Base-by-base conservation (phyloP, 139 green algal species). In the Micromonas commoda region DNA sequence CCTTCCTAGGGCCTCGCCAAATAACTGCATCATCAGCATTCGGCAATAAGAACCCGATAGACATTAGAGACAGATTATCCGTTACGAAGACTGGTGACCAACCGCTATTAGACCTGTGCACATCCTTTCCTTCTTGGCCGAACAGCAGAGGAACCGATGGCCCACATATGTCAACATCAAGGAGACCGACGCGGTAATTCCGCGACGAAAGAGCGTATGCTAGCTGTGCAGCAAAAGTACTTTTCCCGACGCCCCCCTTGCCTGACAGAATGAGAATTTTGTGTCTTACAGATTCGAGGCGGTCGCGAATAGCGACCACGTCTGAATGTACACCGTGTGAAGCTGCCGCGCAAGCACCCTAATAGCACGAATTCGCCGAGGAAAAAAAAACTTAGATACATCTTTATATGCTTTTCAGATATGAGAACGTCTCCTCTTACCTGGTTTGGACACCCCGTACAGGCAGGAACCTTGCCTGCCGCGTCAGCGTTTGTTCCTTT, bases 151-250 rank as follows among this genome's bases (percentile, higher is more conserved):
- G 95, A 9, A 96, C 78, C 3, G 89, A 96, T 9, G 95, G 95
- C 0, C 95, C 95, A 80, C 94, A 99, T 76, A 99, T 98, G 83
- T 99, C 95, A 28, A 98, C 93, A 81, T 99, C 95, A 69, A 98
- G 74, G 52, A 99, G 82, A 0, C 95, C 95, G 19, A 98, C 93
- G 84, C 96, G 34, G 78, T 82, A 81, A 0, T 88, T 90, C 5
- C 82, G 54, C 0, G 67, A 72, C 13, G 94, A 92, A 33, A 98
- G 85, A 0, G 89, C 87, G 51, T 94, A 96, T 0, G 95, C 89
- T 31, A 99, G 87, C 88, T 98, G 93, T 24, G 94, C 85, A 1
- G 92, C 86, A 69, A 98, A 90, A 0, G 95, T 98, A 77, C 85
- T 94, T 85, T 99, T 99, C 71, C 95, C 95, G 20, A 99, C 95